Base-by-base conservation (phyloP, 208 protist species). In the Lotmaria passim region DNA sequence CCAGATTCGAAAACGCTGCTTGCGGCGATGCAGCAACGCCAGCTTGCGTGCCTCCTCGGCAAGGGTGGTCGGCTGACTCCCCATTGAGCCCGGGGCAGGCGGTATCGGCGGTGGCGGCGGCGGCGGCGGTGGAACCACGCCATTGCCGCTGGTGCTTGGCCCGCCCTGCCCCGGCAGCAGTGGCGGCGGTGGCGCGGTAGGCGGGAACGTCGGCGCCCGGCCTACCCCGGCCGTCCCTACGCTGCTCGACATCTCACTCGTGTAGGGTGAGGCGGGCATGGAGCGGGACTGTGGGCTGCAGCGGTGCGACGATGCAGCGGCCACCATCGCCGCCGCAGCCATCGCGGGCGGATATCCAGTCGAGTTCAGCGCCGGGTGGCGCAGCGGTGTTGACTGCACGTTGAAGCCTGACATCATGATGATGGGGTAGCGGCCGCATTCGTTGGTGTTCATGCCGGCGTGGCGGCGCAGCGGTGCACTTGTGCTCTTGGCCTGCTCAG, bases 321-420 rank as follows among this genome's bases (percentile, higher is more conserved):
- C 44, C 8, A 56, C 33, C 39, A 55, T 55, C 21, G 65, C 65
- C 7, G 65, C 65, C 4, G 65, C 65, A 1, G 67, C 58, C 57
- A 65, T 43, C 31, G 67, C 67, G 12, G 63, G 71, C 31, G 64
- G 53, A 50, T 76, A 68, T 4, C 65, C 72, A 3, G 79, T 69
- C 5, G 24, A 44, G 63, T 81, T 81, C 53, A 90, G 57, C 34
- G 69, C 61, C 8, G 76, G 68, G 67, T 86, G 81, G 15, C 75
- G 76, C 46, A 88, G 67, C 28, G 81, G 83, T 15, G 77, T 77
- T 7, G 74, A 69, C 57, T 89, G 87, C 55, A 93, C 87, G 62
- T 84, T 87, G 61, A 90, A 85, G 26, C 87, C 87, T 26, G 87
- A 93, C 69, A 89, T 78, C 79, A 93, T 86, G 14, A 87, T 69